These are phyloP conservation scores for Podospora bellae-mahoneyi DNA, from an alignment of 495 filamentous ascomycete genomes.

Conservation along the genomic window DNA sequence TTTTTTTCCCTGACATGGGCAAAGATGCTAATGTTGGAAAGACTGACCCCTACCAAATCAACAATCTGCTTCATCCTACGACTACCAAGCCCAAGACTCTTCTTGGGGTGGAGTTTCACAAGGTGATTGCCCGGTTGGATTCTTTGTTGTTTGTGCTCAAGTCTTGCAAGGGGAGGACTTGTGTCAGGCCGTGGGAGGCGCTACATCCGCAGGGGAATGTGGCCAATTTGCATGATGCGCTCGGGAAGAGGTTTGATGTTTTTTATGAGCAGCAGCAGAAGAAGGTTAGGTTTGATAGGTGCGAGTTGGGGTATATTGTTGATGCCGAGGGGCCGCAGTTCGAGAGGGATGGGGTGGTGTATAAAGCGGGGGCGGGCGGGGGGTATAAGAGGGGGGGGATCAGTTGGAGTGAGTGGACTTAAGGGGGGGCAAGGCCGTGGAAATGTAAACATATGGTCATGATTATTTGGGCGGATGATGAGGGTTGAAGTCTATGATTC, in stretches of 20 bases:
- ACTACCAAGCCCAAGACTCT: slow-evolving; percentile 27
- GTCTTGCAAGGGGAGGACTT: slow-evolving; percentile 56
- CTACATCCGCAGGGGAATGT: slow-evolving; percentile 54
- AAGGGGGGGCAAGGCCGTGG: not conserved
- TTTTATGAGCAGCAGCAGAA: slow-evolving; percentile 53
- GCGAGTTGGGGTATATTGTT: slow-evolving; percentile 58
- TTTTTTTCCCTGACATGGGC: not conserved
- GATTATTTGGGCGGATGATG: not conserved
- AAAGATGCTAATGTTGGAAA: slow-evolving; percentile 23
- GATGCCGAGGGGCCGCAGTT: slow-evolving; percentile 61
- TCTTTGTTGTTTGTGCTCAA: slow-evolving; percentile 62
- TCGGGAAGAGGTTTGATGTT: slow-evolving; percentile 50
- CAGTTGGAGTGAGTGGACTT: slow-evolving; percentile 35
- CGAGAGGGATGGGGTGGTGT: slow-evolving; percentile 30
- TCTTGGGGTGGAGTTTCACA: slow-evolving; percentile 44
- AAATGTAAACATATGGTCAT: not conserved
- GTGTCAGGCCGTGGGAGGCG: slow-evolving; percentile 56
- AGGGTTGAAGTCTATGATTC: not conserved
- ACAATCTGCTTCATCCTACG: slow-evolving; percentile 51
- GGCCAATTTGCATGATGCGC: slow-evolving; percentile 40
- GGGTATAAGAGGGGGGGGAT: slow-evolving; percentile 17
- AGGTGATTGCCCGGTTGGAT: slow-evolving; percentile 53
- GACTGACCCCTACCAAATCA: slow-evolving; percentile 58
- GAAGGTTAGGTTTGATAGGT: slow-evolving; percentile 53
- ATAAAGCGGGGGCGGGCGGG: not conserved